Conservation (phyloP, 768 basidiomycete species). For the Suillus luteus region DNA sequence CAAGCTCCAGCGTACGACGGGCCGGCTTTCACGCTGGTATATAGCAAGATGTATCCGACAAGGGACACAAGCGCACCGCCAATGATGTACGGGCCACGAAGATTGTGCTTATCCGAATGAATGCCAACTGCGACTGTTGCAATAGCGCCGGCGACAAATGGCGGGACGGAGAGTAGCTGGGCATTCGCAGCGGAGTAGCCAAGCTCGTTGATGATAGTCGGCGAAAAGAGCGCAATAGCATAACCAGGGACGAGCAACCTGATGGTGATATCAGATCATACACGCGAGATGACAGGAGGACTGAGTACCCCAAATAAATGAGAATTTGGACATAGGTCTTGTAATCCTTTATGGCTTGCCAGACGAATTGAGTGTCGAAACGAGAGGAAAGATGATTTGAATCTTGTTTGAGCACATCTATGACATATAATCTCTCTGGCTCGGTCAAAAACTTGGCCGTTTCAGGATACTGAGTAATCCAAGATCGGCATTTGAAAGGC, state of each 20-base stretch:
- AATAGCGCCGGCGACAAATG: conserved; percentile 48
- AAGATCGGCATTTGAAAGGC: neutral
- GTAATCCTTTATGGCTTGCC: conserved; percentile 51
- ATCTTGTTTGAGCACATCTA: conserved; percentile 46
- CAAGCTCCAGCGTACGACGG: conserved; percentile 48
- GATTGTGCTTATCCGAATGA: conserved; percentile 42
- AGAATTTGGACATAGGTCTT: conserved; percentile 37
- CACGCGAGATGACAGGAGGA: conserved; percentile 15
- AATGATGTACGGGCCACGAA: conserved; percentile 54
- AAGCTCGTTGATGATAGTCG: conserved; percentile 51
- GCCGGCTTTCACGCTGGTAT: conserved; percentile 29
- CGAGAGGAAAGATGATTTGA: conserved; percentile 46
- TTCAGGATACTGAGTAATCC: conserved; percentile 48
- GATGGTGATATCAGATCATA: conserved; percentile 2
- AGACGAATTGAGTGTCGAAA: conserved; percentile 45
- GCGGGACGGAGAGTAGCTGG: conserved; percentile 50
- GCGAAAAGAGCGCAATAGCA: conserved; percentile 51
- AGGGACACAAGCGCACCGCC: conserved; percentile 43
- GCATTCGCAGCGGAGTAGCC: conserved; percentile 54
- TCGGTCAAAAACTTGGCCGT: conserved; percentile 57
- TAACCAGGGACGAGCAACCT: conserved; percentile 50
- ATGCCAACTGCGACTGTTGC: conserved; percentile 44
- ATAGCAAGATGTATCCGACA: conserved; percentile 56
- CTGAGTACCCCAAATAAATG: conserved; percentile 43
- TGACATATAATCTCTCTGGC: conserved; percentile 41